Conservation (phyloP, 2,329 filamentous ascomycete genomes). For the Alternaria gaisen region DNA sequence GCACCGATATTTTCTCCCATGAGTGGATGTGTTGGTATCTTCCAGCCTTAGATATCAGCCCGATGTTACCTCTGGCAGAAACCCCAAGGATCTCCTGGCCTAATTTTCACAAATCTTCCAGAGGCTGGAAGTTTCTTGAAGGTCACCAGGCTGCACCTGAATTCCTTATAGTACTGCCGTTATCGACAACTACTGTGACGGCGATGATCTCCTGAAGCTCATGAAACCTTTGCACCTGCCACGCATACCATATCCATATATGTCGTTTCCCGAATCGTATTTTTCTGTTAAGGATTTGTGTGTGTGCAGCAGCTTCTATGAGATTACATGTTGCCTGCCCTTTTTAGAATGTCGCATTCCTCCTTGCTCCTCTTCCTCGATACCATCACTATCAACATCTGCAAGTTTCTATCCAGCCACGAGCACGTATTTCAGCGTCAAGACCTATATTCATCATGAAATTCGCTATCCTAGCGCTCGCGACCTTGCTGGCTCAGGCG, state of each 20-base stretch:
- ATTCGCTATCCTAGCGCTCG: conserved; percentile 8
- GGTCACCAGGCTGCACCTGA: background rate
- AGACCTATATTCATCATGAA: conserved; percentile 7
- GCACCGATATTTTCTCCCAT: conserved; percentile 8
- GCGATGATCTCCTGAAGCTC: no score
- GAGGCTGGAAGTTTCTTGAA: background rate
- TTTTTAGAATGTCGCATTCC: background rate
- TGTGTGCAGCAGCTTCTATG: background rate
- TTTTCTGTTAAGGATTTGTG: background rate
- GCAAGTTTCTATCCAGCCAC: background rate
- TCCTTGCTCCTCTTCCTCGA: background rate
- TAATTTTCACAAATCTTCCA: background rate
- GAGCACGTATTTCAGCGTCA: background rate
- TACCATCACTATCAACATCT: background rate
- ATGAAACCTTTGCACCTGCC: background rate
- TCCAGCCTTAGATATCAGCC: background rate
- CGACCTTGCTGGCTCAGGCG: background rate
- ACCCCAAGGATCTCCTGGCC: background rate
- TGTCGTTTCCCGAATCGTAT: background rate
- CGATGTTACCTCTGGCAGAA: background rate
- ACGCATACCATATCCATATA: background rate
- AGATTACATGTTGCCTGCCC: background rate
- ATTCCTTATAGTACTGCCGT: no score
- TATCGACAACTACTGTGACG: no score
- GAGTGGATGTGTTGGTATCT: background rate